Conservation (phyloP, 768 basidiomycete genomes). For the Mycena vulgaris region DNA sequence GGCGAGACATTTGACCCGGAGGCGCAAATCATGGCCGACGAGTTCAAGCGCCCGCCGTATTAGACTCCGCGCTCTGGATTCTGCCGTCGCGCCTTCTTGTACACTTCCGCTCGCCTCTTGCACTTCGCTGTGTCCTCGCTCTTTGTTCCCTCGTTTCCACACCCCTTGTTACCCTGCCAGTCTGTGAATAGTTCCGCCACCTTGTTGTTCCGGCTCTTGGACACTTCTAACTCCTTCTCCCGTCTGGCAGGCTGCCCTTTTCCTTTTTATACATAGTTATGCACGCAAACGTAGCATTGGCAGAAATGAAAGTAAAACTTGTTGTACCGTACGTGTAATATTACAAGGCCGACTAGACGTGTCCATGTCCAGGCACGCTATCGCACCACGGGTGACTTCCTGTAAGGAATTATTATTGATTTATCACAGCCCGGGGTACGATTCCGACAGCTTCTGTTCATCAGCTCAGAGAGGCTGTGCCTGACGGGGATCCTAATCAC, state of each 20-base stretch:
- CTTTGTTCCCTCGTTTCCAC: not conserved
- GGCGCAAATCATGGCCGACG: slow-evolving; percentile 69
- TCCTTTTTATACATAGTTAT: slow-evolving; percentile 15
- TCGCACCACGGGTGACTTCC: too few species aligned
- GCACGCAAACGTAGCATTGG: not conserved
- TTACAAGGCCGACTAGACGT: slow-evolving; percentile 3
- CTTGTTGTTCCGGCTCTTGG: slow-evolving; percentile 9
- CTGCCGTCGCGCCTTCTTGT: slow-evolving; percentile 5
- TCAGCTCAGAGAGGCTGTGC: not conserved
- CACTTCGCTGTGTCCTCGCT: slow-evolving; percentile 16
- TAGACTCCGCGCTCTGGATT: slow-evolving; percentile 29
- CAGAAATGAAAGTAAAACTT: slow-evolving; percentile 30
- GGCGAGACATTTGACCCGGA: slow-evolving; percentile 70
- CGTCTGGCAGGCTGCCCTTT: slow-evolving; percentile 18
- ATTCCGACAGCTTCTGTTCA: slow-evolving; percentile 20
- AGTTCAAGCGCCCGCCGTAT: slow-evolving; percentile 74
- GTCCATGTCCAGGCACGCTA: not conserved
- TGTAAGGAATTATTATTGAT: too few species aligned
- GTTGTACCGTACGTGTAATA: slow-evolving; percentile 34
- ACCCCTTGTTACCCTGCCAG: slow-evolving; percentile 11
- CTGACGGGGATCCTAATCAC: too few species aligned
- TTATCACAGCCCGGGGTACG: too few species aligned
- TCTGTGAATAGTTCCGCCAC: slow-evolving; percentile 2
- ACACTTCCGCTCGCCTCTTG: slow-evolving; percentile 11
- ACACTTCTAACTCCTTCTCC: slow-evolving; percentile 6